Evolutionary conservation across 306 rosid genomes (phyloP).

Genomic region (Vigna unguiculata): DNA sequence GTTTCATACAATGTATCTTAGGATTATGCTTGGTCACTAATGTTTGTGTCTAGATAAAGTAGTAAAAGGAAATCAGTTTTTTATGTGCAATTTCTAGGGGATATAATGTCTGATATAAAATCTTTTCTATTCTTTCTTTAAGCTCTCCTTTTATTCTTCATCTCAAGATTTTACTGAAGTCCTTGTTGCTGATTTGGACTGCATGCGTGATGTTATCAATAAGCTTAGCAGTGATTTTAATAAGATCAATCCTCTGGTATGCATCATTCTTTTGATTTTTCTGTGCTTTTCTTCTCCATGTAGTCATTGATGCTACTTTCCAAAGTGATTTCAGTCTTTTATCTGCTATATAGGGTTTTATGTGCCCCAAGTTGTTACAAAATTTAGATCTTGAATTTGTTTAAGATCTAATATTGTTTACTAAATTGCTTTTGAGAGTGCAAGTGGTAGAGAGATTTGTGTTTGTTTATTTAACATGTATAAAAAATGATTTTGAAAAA

Average conservation of each 20-base stretch:
- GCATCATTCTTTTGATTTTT: slow-evolving; percentile 37
- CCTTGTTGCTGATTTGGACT: slow-evolving; percentile 95
- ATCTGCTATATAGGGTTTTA: not conserved
- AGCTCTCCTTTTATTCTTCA: slow-evolving; percentile 6
- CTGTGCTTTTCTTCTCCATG: slow-evolving; percentile 13
- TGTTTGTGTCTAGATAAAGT: too few species aligned
- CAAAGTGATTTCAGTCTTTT: slow-evolving; percentile 3
- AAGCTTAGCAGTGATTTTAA: slow-evolving; percentile 91
- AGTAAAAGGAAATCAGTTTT: too few species aligned
- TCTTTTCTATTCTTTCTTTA: slow-evolving; percentile 2
- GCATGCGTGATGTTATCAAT: slow-evolving; percentile 99
- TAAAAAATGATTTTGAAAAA: too few species aligned
- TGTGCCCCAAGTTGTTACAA: not conserved
- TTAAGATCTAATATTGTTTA: slow-evolving; percentile 11
- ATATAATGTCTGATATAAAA: not conserved
- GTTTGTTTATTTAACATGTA: too few species aligned
- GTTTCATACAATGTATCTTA: too few species aligned
- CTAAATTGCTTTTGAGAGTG: too few species aligned
- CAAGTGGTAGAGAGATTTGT: too few species aligned
- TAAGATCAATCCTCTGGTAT: slow-evolving; percentile 94
- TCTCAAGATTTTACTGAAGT: slow-evolving; percentile 94
- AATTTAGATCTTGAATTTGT: slow-evolving; percentile 19
- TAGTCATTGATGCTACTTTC: slow-evolving; percentile 24
- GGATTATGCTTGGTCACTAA: too few species aligned
- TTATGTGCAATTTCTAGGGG: too few species aligned